A percentile compares a stretch with the other conserved stretches of the same genome.
Evolutionary conservation across 2,329 filamentous ascomycete genomes (phyloP).

Genomic region (Fusarium redolens): DNA sequence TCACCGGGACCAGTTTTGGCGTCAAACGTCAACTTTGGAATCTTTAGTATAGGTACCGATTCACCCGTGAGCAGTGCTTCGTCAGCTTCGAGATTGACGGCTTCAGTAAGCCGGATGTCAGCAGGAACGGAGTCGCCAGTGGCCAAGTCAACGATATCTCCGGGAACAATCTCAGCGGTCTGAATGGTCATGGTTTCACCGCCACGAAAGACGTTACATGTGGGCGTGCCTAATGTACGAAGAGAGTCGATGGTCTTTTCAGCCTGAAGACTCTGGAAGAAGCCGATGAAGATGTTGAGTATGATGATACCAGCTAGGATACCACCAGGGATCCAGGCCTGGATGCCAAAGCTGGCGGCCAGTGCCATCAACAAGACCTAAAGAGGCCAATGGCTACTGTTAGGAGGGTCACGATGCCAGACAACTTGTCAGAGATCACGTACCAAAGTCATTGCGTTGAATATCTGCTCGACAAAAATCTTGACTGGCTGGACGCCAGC

Average conservation of each 20-base stretch:
- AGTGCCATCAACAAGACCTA: constrained; percentile 69
- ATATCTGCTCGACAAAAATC: constrained; percentile 69
- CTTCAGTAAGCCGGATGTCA: constrained; percentile 64
- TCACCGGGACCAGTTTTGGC: constrained; percentile 58
- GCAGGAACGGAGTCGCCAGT: constrained; percentile 68
- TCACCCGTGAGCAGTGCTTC: constrained; percentile 71
- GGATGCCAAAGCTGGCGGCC: constrained; percentile 63
- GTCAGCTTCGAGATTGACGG: constrained; percentile 72
- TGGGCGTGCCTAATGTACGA: constrained; percentile 50
- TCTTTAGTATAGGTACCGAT: constrained; percentile 66
- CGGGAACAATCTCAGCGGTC: constrained; percentile 60
- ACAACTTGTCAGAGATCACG: not conserved
- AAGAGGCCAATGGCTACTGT: not conserved
- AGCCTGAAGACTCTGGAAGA: constrained; percentile 56
- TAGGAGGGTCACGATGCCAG: not conserved
- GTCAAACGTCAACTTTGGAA: constrained; percentile 54
- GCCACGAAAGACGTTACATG: constrained; percentile 53
- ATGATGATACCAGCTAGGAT: constrained; percentile 64
- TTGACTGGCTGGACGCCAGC: constrained; percentile 64
- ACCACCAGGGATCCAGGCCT: constrained; percentile 64
- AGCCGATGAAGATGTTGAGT: constrained; percentile 63
- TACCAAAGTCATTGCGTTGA: constrained; percentile 69
- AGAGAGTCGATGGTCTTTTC: constrained; percentile 57
- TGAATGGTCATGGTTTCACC: constrained; percentile 49
- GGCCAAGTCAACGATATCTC: constrained; percentile 62